These are phyloP conservation scores for Eucalyptus guilfoylei DNA, from an alignment of 345 rosid genomes.

Conservation along the genomic window DNA sequence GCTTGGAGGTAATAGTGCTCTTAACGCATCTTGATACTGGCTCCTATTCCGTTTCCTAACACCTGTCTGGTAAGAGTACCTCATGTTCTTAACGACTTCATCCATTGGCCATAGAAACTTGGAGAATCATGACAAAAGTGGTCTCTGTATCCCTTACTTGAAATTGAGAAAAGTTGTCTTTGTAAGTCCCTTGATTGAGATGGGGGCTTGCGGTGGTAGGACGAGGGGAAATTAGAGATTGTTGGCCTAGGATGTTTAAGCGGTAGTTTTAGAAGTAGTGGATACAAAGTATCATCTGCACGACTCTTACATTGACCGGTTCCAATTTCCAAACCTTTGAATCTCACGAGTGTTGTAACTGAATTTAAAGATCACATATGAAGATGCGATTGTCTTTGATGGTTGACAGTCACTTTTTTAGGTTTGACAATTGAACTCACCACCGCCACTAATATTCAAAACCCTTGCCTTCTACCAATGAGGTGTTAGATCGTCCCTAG, in stretches of 20 bases:
- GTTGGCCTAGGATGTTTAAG: too few species aligned
- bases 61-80: background rate
- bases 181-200: background rate
- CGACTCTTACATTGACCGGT: background rate
- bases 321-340: background rate
- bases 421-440: background rate
- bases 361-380: too few species aligned
- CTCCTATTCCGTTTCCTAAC: background rate
- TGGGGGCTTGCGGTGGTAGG: background rate
- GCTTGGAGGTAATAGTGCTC: background rate
- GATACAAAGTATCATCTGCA: background rate
- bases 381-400: background rate
- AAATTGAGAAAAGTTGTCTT: background rate
- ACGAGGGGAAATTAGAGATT: background rate
- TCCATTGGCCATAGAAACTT: background rate
- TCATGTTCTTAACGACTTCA: background rate
- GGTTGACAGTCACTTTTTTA: fast-evolving
- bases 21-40: background rate
- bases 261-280: background rate
- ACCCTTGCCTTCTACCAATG: background rate
- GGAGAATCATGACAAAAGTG: background rate
- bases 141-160: background rate
- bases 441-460: fast-evolving
- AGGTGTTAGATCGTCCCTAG: background rate
- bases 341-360: background rate